Percentiles rank a stretch among this genome's conserved stretches.
These are phyloP conservation scores for Apiotrichum montevideense DNA, from an alignment of 1,284 basidiomycete species.

Conservation along the genomic window DNA sequence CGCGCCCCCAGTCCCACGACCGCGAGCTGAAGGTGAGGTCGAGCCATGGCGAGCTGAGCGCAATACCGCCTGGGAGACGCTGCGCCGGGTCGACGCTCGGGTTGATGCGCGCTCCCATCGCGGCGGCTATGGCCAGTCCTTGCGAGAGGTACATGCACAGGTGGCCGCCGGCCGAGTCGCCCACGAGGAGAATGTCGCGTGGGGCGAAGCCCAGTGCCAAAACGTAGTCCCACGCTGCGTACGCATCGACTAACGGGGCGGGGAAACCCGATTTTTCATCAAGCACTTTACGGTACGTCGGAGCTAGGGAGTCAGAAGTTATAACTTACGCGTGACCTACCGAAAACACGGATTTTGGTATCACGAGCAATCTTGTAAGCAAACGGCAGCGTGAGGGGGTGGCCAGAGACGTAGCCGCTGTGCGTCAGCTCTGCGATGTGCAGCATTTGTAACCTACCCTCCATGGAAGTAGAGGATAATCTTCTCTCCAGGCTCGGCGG, in stretches of 20 bases:
- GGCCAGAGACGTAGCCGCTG: slow-evolving; percentile 20
- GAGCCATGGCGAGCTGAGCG: slow-evolving; percentile 56
- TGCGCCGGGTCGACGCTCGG: neutral
- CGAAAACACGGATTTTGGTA: slow-evolving; percentile 5
- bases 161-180: slow-evolving; percentile 18
- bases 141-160: slow-evolving; percentile 10
- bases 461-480: slow-evolving; percentile 27
- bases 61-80: slow-evolving; percentile 50
- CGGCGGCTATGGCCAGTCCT: slow-evolving; percentile 2
- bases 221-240: slow-evolving; percentile 15
- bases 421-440: neutral
- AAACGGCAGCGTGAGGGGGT: slow-evolving; percentile 10
- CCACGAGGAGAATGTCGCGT: slow-evolving; percentile 3
- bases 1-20: slow-evolving; percentile 2
- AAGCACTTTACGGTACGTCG: slow-evolving; percentile 13
- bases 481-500: slow-evolving; percentile 19
- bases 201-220: slow-evolving; percentile 8
- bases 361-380: slow-evolving; percentile 9
- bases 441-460: slow-evolving; percentile 1
- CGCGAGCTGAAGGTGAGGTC: slow-evolving; percentile 47
- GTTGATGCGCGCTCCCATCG: neutral
- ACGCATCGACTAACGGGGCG: slow-evolving; percentile 12
- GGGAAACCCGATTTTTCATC: slow-evolving; percentile 8
- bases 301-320: neutral
- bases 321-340: neutral